Evolutionary conservation across 768 basidiomycete species (phyloP).

Genomic region (Hypholoma sublateritium): DNA sequence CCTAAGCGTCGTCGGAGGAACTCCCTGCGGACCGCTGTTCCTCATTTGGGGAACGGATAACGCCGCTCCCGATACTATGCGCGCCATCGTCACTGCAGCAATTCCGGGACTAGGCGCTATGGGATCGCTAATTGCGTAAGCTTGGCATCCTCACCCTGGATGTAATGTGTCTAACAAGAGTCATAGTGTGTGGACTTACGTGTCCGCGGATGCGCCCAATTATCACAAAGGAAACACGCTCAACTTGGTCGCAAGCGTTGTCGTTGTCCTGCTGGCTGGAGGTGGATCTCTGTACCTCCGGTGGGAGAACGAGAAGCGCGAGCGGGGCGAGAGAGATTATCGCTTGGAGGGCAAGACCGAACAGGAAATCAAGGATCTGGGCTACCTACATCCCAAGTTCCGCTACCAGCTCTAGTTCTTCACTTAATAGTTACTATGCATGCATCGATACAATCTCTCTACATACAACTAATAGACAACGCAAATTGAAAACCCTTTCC

Average conservation of each 20-base stretch:
- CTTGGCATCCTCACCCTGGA: not conserved
- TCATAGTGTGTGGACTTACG: slow-evolving; percentile 46
- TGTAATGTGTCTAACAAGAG: not conserved
- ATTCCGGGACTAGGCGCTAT: slow-evolving; percentile 46
- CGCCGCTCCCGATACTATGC: slow-evolving; percentile 48
- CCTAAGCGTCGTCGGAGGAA: slow-evolving; percentile 38
- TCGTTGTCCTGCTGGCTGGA: slow-evolving; percentile 30
- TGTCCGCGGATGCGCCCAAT: slow-evolving; percentile 44
- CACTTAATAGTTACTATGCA: not conserved
- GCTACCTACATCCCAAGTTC: slow-evolving; percentile 46
- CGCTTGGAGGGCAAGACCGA: slow-evolving; percentile 37
- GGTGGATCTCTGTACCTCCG: slow-evolving; percentile 34
- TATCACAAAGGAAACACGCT: slow-evolving; percentile 47
- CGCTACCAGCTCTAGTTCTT: slow-evolving; percentile 35
- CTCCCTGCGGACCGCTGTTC: slow-evolving; percentile 37
- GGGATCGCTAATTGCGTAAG: slow-evolving; percentile 46
- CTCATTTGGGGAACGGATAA: slow-evolving; percentile 50
- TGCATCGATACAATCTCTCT: not conserved
- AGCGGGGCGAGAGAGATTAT: slow-evolving; percentile 40
- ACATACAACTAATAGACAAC: not conserved
- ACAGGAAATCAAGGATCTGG: slow-evolving; percentile 38
- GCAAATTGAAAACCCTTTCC: not conserved
- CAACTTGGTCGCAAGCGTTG: slow-evolving; percentile 38
- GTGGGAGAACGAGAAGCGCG: slow-evolving; percentile 42
- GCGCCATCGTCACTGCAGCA: slow-evolving; percentile 42